Evolutionary conservation across 371 early-diverging fungal species (phyloP).

Genomic region (Mortierella sp.): DNA sequence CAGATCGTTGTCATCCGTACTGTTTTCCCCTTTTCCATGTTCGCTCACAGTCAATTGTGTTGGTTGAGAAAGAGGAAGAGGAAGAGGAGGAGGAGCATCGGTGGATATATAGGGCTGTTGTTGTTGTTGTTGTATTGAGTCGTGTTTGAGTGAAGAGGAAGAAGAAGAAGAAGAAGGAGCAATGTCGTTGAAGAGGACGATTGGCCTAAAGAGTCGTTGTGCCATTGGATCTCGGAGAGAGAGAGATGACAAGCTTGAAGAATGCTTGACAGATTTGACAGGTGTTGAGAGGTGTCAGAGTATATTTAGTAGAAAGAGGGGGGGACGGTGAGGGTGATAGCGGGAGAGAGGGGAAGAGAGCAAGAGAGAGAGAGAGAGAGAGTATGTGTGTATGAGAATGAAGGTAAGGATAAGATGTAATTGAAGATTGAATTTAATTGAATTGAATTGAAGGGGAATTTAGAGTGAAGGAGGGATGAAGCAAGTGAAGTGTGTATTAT

Average conservation of each 20-base stretch:
- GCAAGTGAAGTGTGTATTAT: not conserved
- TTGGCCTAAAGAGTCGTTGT: slow-evolving; percentile 9
- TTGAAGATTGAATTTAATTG: not conserved
- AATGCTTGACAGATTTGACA: slow-evolving; percentile 8
- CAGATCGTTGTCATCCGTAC: not conserved
- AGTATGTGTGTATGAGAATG: not conserved
- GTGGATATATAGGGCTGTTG: not conserved
- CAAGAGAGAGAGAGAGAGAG: not conserved
- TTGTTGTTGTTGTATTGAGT: not conserved
- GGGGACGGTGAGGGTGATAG: not conserved
- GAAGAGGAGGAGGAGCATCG: not conserved
- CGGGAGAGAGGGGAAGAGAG: not conserved
- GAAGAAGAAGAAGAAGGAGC: not conserved
- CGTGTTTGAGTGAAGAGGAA: not conserved
- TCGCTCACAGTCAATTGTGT: not conserved
- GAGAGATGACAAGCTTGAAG: slow-evolving; percentile 7
- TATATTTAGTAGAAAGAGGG: not conserved
- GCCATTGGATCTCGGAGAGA: slow-evolving; percentile 7
- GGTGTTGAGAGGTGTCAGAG: not conserved
- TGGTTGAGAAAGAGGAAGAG: not conserved
- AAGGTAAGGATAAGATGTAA: too few relatives aligned
- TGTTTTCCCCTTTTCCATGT: not conserved
- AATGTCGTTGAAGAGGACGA: slow-evolving; percentile 24
- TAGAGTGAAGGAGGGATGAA: too few relatives aligned
- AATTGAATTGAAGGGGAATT: not conserved